Base-by-base conservation (phyloP, 2,329 filamentous ascomycete genomes). In the Aspergillus luchuensis region DNA sequence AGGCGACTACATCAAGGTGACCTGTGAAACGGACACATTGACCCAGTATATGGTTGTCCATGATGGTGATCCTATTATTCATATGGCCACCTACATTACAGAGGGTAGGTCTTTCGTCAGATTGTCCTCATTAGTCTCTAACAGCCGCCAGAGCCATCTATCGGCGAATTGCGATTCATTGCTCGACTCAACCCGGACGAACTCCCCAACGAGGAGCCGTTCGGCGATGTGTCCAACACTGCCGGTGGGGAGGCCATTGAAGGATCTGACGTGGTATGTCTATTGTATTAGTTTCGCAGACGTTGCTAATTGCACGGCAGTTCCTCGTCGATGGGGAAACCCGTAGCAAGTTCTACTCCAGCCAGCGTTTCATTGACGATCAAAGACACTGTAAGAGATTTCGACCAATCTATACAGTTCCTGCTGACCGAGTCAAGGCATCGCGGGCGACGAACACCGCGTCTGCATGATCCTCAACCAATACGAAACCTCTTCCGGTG, bases 331-430 rank as follows among this genome's bases (percentile, higher is more conserved):
- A 79, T 63, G 84, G 86, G 21, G 78, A 90, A 71, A 90, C 87
- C 0, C 83, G 87, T 41, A 87, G 84, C 74, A 90, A 90, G 73
- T 90, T 90, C 78, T 90, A 88, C 76, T 88, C 85, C 2, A 87
- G 84, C 60, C 80, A 88, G 63, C 82, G 87, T n/a, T 90, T 89
- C 74, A 89, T 90, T 69, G 88, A 90, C 70, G 87, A 89, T 66
- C 78, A 84, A 48, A 81, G 84, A 25, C 87, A 88, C 70, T 90
- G 87, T 72, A 59, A 57, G 67, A 48, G 2, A 28, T 3, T 15
- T 17, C 5, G 11, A n/a, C 13, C 1, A 4, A 25, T 8, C 8
- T 11, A 13, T 8, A 10, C 8, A 1, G 15, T 50, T 7, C 2
- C 3, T 43, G 11, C 58, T 58, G 13, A 60, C 28, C 3, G 6